Base-by-base conservation (phyloP, 345 rosid genomes). In the Iberis pinnata region DNA sequence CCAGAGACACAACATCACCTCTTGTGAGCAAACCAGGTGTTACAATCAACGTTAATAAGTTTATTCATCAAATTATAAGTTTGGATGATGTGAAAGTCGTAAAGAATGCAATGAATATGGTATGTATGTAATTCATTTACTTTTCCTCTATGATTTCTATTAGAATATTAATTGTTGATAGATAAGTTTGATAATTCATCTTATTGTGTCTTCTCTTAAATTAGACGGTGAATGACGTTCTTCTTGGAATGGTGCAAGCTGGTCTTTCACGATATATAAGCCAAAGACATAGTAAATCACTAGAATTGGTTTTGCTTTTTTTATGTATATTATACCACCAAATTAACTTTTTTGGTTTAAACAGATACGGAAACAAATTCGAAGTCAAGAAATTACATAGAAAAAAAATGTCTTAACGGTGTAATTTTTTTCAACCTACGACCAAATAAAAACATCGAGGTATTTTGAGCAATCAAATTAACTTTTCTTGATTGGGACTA, bases 151-250 rank as follows among this genome's bases (percentile, higher is more conserved):
- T n/a, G n/a, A 0, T 48, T 32, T 18, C 25, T 22, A 22, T 6
- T 22, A 2, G 3, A 2, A 22, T 2, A 3, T 22, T 22, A 22
- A 2, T 22, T 22, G 25, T 2, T 5, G 3, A 29, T 27, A 0
- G 24, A 29, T 6, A 24, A 17, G 6, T 18, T 31, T 13, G 5
- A 9, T 8, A 7, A 10, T 29, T 49, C 2, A 5, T 48, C 3
- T 27, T 18, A 6, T 47, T 14, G 27, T 13, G 14, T 15, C 1
- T 12, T 17, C 18, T 26, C 27, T 31, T n/a, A n/a, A n/a, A 14
- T 47, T 40, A 86, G 95, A 86, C 95, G 1, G 17, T 83, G 40
- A 82, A 80, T n/a, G 90, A 86, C 58, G 86, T 86, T 18, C n/a
- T 78, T 1, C 10, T 76, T 13, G 95, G 84, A 14, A 52, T 76